phyloP scores from a whole-genome alignment of 2,329 filamentous ascomycete species.

The Lachnellula cervina region DNA sequence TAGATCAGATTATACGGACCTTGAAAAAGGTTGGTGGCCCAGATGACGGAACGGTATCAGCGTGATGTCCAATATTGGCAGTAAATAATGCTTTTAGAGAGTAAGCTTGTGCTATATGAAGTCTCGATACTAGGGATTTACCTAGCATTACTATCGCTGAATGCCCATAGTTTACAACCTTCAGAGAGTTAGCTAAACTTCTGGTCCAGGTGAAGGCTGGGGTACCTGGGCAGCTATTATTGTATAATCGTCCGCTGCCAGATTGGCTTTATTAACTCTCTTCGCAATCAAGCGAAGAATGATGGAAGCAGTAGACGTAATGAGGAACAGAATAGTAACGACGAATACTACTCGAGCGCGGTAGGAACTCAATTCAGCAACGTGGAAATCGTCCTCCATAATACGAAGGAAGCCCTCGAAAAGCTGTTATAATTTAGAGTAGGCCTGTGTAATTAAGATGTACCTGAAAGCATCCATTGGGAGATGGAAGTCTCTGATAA shows the following conservation, averaged over 20 bases:
- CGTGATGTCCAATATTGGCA: constrained; percentile 1
- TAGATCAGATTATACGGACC: not conserved
- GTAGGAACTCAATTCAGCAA: not conserved
- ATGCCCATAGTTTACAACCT: not conserved
- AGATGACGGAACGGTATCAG: not conserved
- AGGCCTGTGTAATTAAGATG: no score
- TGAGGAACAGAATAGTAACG: not conserved
- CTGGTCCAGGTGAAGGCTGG: not conserved
- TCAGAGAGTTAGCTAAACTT: not conserved
- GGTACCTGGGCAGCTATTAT: constrained; percentile 4
- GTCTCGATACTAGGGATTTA: not conserved
- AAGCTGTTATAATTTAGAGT: no score
- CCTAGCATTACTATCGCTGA: not conserved
- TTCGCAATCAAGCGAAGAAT: constrained; percentile 9
- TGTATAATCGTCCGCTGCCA: constrained; percentile 3
- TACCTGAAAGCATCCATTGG: no score
- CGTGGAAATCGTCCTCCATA: not conserved
- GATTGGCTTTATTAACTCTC: not conserved
- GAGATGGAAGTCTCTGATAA: no score
- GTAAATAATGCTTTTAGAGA: not conserved
- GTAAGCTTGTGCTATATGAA: not conserved
- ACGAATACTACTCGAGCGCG: constrained; percentile 1
- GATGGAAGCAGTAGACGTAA: constrained; percentile 5
- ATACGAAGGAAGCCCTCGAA: not conserved
- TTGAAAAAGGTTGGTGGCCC: not conserved